Evolutionary conservation across 768 basidiomycete genomes (phyloP), one percentile per base, ranked within the genome.

Genomic region (Tulasnella sp.): DNA sequence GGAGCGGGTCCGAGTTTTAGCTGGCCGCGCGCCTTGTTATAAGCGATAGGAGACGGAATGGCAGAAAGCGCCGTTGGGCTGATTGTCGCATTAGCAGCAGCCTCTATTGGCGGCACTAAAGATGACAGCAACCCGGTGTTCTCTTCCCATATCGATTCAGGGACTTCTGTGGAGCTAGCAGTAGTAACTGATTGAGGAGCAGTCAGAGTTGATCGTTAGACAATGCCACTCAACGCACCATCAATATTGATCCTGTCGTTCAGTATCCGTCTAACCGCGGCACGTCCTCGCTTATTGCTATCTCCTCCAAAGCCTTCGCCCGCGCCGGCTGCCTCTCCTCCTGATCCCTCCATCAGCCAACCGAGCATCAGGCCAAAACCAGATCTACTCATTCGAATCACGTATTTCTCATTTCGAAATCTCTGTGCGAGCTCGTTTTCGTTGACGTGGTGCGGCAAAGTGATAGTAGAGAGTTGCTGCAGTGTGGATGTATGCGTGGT

Each of bases 331-430:
- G 84, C 79, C 69, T 91, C 89, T 58, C 92, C 84, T 60, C 92
- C 83, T 56, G 85, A 76, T 15, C 92, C 92, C 68, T 97, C 93
- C 22, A 91, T 96, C 59, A 98, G 73, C 96, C 96, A 99, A 29
- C 94, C 93, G 2, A 98, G 78, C 7, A 99, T 76, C 27, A 99
- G 80, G 45, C 86, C 80, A 68, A 96, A 94, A 5, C 92, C 89
- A 38, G 92, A 92, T 25, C 89, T 80, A 56, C 87, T 89, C 81
- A 98, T 88, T 43, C 81, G 80, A 53, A 98, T 78, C 31, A 81
- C 80, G 71, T 97, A 99, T 70, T 92, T 92, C 70, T 96, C 91
- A 50, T 82, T 83, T 58, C 89, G 78, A 66, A 94, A 92, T 8
- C 88, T 80, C 68, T 87, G 85, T 0, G 90, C 92, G 8, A 84